These are phyloP conservation scores for Fusarium sp. DNA, from an alignment of 2,329 filamentous ascomycete species.

Conservation along the genomic window DNA sequence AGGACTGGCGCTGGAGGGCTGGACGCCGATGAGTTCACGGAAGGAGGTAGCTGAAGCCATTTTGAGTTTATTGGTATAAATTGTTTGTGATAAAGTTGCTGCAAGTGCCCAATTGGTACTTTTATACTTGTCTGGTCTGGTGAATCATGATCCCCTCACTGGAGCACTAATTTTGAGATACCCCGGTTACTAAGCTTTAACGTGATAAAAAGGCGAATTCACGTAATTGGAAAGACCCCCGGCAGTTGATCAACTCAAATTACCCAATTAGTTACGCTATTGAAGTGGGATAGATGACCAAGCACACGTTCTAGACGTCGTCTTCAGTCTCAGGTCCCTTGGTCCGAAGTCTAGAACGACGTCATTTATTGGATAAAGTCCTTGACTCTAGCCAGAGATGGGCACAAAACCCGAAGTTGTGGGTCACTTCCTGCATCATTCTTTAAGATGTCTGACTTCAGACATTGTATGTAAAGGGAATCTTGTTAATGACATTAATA, in stretches of 20 bases:
- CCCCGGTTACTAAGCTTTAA: constrained; percentile 13
- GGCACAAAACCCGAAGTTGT: background rate
- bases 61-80: background rate
- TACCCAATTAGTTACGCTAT: background rate
- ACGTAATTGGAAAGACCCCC: constrained; percentile 1
- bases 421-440: background rate
- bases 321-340: constrained; percentile 5
- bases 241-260: background rate
- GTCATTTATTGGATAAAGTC: constrained; percentile 2
- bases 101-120: accelerated
- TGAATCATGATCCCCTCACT: constrained; percentile 9
- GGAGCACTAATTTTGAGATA: background rate
- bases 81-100: background rate
- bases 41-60: constrained; percentile 23
- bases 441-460: background rate
- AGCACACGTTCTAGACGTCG: background rate
- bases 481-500: background rate
- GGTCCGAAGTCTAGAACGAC: background rate
- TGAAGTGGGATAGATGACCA: background rate
- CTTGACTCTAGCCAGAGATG: background rate
- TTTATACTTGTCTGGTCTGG: background rate
- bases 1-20: constrained; percentile 66
- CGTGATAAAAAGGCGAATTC: background rate
- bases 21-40: constrained; percentile 58
- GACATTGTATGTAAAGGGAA: background rate